Conservation (phyloP, 768 basidiomycete genomes). For the Flagelloscypha sp. region DNA sequence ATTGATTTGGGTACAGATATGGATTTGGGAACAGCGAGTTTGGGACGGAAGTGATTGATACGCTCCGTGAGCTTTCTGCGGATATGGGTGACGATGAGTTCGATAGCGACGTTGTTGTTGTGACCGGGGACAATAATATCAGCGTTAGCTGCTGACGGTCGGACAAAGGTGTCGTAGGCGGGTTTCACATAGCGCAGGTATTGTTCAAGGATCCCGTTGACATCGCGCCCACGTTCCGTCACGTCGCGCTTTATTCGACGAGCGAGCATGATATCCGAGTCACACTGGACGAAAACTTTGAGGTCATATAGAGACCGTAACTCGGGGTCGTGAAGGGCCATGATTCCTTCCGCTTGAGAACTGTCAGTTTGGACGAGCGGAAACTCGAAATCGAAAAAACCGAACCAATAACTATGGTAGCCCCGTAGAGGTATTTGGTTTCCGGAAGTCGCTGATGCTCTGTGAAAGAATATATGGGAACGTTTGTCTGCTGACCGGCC, state of each 20-base stretch:
- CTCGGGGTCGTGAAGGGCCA: conserved; percentile 74
- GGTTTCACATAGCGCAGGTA: conserved; percentile 95
- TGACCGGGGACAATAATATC: conserved; percentile 97
- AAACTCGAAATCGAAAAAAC: conserved; percentile 1
- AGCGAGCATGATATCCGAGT: conserved; percentile 96
- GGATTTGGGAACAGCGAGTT: conserved; percentile 57
- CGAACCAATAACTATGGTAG: conserved; percentile 80
- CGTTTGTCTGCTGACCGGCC: conserved; percentile 72
- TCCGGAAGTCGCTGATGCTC: conserved; percentile 78
- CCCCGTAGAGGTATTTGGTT: conserved; percentile 86
- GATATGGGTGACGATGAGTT: conserved; percentile 88
- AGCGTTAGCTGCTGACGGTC: conserved; percentile 77
- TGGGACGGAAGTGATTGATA: conserved; percentile 60
- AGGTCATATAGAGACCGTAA: conserved; percentile 84
- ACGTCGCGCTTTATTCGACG: conserved; percentile 84
- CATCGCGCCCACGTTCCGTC: conserved; percentile 76
- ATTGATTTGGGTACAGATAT: conserved; percentile 14
- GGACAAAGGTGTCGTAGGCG: conserved; percentile 89
- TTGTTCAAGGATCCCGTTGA: conserved; percentile 86
- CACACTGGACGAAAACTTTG: conserved; percentile 89
- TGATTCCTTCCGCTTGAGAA: conserved; percentile 78
- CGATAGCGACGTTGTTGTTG: conserved; percentile 85
- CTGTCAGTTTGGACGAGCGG: conserved; percentile 1
- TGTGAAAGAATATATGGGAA: conserved; percentile 91
- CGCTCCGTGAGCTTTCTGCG: conserved; percentile 77